phyloP scores from a whole-genome alignment of 1,139 yeast species.

The Yamadazyma jaroonii region DNA sequence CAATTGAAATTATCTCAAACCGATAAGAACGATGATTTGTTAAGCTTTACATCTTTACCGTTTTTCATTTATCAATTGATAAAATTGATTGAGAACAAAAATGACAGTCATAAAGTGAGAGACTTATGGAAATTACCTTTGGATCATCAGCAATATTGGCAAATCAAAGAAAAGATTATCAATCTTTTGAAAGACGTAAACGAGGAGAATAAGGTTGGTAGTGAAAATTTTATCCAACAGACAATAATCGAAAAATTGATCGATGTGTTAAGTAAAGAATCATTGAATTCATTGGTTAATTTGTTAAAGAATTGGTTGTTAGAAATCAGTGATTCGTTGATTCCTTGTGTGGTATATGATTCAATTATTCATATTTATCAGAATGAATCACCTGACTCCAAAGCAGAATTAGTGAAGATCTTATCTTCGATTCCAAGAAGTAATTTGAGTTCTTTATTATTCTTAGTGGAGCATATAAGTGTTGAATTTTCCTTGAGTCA shows the following conservation, averaged over 20 bases:
- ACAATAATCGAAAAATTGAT: slow-evolving; percentile 22
- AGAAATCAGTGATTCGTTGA: slow-evolving; percentile 41
- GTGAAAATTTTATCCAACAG: slow-evolving; percentile 22
- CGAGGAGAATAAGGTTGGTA: slow-evolving; percentile 14
- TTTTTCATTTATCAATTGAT: slow-evolving; percentile 27
- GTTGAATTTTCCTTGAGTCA: slow-evolving; percentile 21
- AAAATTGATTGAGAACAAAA: slow-evolving; percentile 19
- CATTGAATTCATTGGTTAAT: slow-evolving; percentile 20
- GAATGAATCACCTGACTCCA: slow-evolving; percentile 2
- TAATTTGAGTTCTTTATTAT: slow-evolving; percentile 38
- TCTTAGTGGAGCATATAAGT: slow-evolving; percentile 35
- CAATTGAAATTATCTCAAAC: slow-evolving; percentile 25
- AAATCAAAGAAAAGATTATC: slow-evolving; percentile 30
- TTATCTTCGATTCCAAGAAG: slow-evolving; percentile 40
- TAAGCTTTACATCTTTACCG: slow-evolving; percentile 35
- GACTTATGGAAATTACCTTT: slow-evolving; percentile 32
- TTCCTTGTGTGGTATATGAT: slow-evolving; percentile 45
- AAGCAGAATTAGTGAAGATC: slow-evolving; percentile 23
- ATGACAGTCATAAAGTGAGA: slow-evolving; percentile 9
- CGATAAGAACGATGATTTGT: slow-evolving; percentile 16
- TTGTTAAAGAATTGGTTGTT: slow-evolving; percentile 43
- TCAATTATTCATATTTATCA: slow-evolving; percentile 27
- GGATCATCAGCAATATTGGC: slow-evolving; percentile 34
- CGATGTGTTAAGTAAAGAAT: slow-evolving; percentile 14
- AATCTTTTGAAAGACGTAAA: slow-evolving; percentile 21